Evolutionary conservation across 2,329 filamentous ascomycete species (phyloP), one percentile per base, ranked within the genome.

Genomic region (Phoma sp.): DNA sequence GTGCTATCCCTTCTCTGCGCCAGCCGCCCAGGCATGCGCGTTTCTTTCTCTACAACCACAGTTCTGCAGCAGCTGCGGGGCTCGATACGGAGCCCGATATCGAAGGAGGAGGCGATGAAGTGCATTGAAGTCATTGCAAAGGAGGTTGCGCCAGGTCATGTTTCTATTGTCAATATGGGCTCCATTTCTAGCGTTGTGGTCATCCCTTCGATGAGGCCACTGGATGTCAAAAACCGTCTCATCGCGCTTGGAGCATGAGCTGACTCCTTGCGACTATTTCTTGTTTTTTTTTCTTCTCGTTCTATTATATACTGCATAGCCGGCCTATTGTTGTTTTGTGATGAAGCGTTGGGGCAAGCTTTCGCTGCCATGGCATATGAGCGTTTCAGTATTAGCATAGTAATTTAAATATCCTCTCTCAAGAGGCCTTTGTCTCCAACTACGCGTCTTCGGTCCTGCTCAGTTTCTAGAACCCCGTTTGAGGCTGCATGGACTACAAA

Each of bases 21-120:
- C 2, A 68, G 59, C 51, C 69, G 68, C 39, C 62, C 69, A 7
- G 68, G 69, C 25, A 55, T 62, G 30, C 73, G 78, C 24, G 74
- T 73, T 33, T 79, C 74, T n/a, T 77, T 81, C 61, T 77, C 76
- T 22, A 75, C 79, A 60, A 67, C 69, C 3, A 68, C 74, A 1
- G 61, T 80, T 11, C 55, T 78, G 4, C 77, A 79, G 60, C 70
- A 75, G 14, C 52, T 81, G 13, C 79, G 78, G 56, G 72, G 75
- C 45, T 79, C 76, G n/a, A 70, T 80, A 46, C 69, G 78, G 29
- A 78, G 69, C 39, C 79, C 79, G 0, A 75, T 81, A 23, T 76
- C 73, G 14, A 72, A 68, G 44, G 78, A 79, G 6, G 79, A 82
- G 52, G 76, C 74, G 0, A 64, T 77, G 64, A 69, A 72, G 59